Base-by-base conservation (phyloP, 2,329 filamentous ascomycete species). In the Curvularia sp. region DNA sequence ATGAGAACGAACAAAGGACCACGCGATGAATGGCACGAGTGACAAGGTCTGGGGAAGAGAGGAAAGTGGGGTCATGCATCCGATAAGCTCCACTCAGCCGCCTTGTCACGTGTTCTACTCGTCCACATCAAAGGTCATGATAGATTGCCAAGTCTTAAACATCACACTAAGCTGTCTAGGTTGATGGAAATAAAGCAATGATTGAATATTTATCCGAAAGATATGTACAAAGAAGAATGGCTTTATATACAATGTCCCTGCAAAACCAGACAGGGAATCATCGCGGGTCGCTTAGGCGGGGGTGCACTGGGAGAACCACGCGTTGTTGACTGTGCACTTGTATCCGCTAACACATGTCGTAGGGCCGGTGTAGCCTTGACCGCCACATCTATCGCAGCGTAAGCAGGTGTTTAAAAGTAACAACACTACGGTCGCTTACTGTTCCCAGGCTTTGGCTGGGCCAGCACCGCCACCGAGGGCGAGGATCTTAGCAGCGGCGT, bases 401-500 rank as follows among this genome's bases (percentile, higher is more conserved):
- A 42, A 53, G 38, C 10, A 43, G 12, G 3, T n/a, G 22, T 49
- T 31, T 10, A 12, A 38, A 18, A 12, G 5, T 18, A 20, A 33
- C 20, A 22, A 18, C 22, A 9, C 5, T 48, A 13, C 5, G 15
- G 5, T 30, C 9, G 47, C 53, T 55, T 55, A 59, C 57, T 52
- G 57, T 49, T 51, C 33, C 31, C 42, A 59, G 26, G 53, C 53
- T 13, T 50, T 42, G 1, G 57, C 42, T 30, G 39, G 12, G 35
- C 22, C n/a, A n/a, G 33, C 55, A 47, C 55, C 49, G 5, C 38
- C 44, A 55, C 55, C 55, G 13, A 66, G 62, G 10, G 73, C 75
- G 30, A 77, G 67, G 35, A 78, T 77, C 69, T 75, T 77, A n/a
- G 69, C 74, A 39, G 74, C 73, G 22, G 76, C 75, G 55, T 77